Conservation (phyloP, 192 early-diverging fungal genomes). For the Umbelopsis isabellina region DNA sequence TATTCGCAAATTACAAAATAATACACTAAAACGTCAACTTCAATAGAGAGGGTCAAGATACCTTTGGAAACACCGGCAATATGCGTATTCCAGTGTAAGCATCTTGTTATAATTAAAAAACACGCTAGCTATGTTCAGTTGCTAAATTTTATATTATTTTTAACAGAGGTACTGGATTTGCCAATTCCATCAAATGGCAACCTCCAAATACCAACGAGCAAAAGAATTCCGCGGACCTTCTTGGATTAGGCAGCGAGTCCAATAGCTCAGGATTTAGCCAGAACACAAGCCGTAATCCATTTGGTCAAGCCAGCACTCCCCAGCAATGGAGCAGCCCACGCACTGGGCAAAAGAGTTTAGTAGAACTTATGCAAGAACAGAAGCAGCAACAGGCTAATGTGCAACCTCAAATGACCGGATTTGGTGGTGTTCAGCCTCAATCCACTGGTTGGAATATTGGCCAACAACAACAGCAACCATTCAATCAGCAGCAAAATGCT, state of each 20-base stretch:
- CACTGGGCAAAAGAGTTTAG: slow-evolving; percentile 24
- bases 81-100: slow-evolving; percentile 56
- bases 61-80: slow-evolving; percentile 57
- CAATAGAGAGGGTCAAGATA: slow-evolving; percentile 58
- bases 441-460: background rate
- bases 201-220: slow-evolving; percentile 2
- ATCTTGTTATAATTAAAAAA: background rate
- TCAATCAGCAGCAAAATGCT: slow-evolving; percentile 6
- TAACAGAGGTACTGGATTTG: slow-evolving; percentile 34
- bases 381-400: slow-evolving; percentile 14
- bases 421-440: slow-evolving; percentile 15
- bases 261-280: background rate
- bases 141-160: background rate
- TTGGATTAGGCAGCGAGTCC: slow-evolving; percentile 6
- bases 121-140: background rate
- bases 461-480: slow-evolving; percentile 5
- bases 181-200: slow-evolving; percentile 23
- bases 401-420: slow-evolving; percentile 5
- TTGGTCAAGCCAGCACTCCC: slow-evolving; percentile 18
- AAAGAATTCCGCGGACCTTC: slow-evolving; percentile 12
- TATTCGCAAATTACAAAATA: background rate
- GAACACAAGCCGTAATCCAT: slow-evolving; percentile 24
- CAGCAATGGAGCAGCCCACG: slow-evolving; percentile 14
- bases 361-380: slow-evolving; percentile 32
- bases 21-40: background rate